phyloP scores from a whole-genome alignment of 495 filamentous ascomycete genomes.

The Hapsidospora chrysogenum region DNA sequence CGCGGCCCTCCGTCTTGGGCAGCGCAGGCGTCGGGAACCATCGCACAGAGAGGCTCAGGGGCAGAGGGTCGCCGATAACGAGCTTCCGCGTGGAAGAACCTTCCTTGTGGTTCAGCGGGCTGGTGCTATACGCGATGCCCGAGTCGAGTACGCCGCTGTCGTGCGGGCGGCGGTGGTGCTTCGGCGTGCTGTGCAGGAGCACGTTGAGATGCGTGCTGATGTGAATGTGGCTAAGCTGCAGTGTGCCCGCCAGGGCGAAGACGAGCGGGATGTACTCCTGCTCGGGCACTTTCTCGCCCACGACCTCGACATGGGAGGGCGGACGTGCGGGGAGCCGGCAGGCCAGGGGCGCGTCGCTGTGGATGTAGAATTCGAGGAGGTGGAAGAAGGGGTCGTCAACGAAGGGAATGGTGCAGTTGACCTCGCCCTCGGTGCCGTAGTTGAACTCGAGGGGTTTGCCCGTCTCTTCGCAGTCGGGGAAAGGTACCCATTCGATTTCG shows the following conservation, averaged over 20 bases:
- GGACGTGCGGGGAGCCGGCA: slow-evolving; percentile 81
- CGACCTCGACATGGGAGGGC: slow-evolving; percentile 25
- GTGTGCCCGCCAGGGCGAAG: slow-evolving; percentile 73
- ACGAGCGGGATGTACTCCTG: slow-evolving; percentile 49
- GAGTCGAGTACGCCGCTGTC: slow-evolving; percentile 62
- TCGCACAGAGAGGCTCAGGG: slow-evolving; percentile 62
- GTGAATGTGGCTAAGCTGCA: slow-evolving; percentile 82
- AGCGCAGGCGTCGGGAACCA: slow-evolving; percentile 68
- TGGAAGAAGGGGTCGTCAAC: slow-evolving; percentile 87
- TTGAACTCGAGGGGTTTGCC: slow-evolving; percentile 59
- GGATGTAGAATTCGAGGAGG: slow-evolving; percentile 95
- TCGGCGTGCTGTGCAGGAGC: slow-evolving; percentile 57
- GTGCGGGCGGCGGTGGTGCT: slow-evolving; percentile 32
- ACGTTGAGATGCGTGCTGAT: slow-evolving; percentile 80
- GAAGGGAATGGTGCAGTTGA: slow-evolving; percentile 82
- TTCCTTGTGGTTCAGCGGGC: slow-evolving; percentile 44
- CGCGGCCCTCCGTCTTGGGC: slow-evolving; percentile 34
- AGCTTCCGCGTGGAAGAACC: slow-evolving; percentile 39
- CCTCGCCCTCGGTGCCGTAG: slow-evolving; percentile 69
- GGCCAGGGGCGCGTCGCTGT: slow-evolving; percentile 83
- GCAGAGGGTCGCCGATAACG: slow-evolving; percentile 73
- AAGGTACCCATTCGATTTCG: slow-evolving; percentile 86
- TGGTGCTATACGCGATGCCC: slow-evolving; percentile 71
- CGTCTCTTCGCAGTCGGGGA: slow-evolving; percentile 85
- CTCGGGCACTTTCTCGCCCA: slow-evolving; percentile 23